A percentile compares a stretch with the other conserved stretches of the same genome.
These are phyloP conservation scores for Alternaria rosae DNA, from an alignment of 2,329 filamentous ascomycete species.

Conservation along the genomic window DNA sequence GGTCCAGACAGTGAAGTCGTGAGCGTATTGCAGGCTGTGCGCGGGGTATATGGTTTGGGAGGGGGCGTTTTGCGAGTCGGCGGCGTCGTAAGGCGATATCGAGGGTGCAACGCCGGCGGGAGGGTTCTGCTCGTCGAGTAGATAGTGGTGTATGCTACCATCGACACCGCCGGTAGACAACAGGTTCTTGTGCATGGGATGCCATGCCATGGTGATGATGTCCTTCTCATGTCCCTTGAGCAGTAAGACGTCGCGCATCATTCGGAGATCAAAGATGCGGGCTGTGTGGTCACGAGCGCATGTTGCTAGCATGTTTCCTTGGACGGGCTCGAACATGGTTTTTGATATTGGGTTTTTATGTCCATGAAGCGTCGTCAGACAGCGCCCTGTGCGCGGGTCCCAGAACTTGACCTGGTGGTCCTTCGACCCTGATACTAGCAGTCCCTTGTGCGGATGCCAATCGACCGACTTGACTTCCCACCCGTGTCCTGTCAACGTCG, in stretches of 20 bases:
- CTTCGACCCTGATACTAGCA: constrained; percentile 95
- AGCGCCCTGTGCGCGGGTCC: constrained; percentile 92
- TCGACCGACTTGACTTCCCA: constrained; percentile 98
- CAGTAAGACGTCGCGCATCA: constrained; percentile 97
- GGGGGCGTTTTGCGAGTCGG: constrained; percentile 79
- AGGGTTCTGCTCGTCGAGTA: constrained; percentile 93
- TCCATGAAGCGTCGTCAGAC: constrained; percentile 90
- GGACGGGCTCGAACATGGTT: constrained; percentile 85
- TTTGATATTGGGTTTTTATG: constrained; percentile 98
- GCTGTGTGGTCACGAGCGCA: constrained; percentile 93
- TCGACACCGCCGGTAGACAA: constrained; percentile 91
- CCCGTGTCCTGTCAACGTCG: constrained; percentile 86
- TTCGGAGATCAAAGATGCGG: constrained; percentile 90
- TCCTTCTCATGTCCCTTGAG: constrained; percentile 96
- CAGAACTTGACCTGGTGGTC: constrained; percentile 97
- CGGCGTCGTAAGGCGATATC: constrained; percentile 82
- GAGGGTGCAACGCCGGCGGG: constrained; percentile 75
- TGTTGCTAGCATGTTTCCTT: constrained; percentile 85
- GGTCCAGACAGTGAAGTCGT: constrained; percentile 96
- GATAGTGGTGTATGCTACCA: constrained; percentile 88
- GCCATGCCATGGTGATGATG: constrained; percentile 90
- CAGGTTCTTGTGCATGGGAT: constrained; percentile 88
- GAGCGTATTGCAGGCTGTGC: constrained; percentile 84
- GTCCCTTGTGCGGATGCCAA: constrained; percentile 94
- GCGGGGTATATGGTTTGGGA: constrained; percentile 92